Percentiles rank a stretch among this genome's conserved stretches.
These are phyloP conservation scores for Phellinidium pouzarii DNA, from an alignment of 1,284 basidiomycete species.

Conservation along the genomic window DNA sequence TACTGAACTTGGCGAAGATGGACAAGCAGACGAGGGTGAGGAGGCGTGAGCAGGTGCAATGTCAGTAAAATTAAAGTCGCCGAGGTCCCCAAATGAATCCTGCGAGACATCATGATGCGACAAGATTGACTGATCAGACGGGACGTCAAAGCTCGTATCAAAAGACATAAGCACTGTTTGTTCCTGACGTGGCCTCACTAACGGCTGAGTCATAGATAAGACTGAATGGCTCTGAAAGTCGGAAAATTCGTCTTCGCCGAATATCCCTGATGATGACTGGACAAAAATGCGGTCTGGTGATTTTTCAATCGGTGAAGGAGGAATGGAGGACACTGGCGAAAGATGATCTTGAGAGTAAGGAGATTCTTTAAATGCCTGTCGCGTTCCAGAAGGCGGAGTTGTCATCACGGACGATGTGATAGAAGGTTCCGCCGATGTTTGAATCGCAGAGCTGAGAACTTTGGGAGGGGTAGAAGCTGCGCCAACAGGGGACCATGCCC, in stretches of 20 bases:
- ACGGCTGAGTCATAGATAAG: slow-evolving; percentile 11
- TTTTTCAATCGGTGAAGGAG: slow-evolving; percentile 15
- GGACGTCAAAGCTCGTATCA: slow-evolving; percentile 11
- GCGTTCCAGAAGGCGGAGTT: not conserved
- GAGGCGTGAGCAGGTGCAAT: not conserved
- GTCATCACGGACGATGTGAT: not conserved
- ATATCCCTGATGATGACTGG: not conserved
- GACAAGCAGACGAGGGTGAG: slow-evolving; percentile 10
- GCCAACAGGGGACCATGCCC: not conserved
- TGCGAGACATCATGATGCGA: slow-evolving; percentile 3
- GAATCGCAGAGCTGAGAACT: not conserved
- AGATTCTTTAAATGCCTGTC: not conserved
- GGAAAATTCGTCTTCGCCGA: slow-evolving; percentile 27
- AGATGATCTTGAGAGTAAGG: not conserved
- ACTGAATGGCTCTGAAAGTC: slow-evolving; percentile 26
- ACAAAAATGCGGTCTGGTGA: slow-evolving; percentile 12
- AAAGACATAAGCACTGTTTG: slow-evolving; percentile 2
- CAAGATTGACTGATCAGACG: slow-evolving; percentile 5
- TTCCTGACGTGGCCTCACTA: slow-evolving; percentile 1
- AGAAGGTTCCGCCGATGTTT: not conserved
- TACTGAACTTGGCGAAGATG: slow-evolving; percentile 5
- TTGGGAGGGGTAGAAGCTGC: not conserved
- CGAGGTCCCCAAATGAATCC: slow-evolving; percentile 22
- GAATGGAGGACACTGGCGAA: slow-evolving; percentile 1
- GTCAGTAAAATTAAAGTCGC: slow-evolving; percentile 22